Base-by-base conservation (phyloP, 768 basidiomycete genomes). In the Mycena galericulata region DNA sequence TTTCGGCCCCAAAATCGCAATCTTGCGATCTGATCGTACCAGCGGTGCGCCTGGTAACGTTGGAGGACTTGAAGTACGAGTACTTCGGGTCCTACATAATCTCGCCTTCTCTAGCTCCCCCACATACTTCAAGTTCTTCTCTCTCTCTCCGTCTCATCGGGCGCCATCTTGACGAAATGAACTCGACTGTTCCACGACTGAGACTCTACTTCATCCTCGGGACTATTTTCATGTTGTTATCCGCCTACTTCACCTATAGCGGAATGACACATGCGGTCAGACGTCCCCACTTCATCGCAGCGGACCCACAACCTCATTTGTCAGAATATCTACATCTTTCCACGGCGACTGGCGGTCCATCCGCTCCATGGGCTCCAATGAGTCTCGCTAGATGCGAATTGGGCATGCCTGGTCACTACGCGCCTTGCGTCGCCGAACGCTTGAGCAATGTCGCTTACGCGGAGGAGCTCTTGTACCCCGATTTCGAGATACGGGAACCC, bases 381-480 rank as follows among this genome's bases (percentile, higher is more conserved):
- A 45, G 54, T 29, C 64, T 70, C 1, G 62, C 59, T 15, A 12
- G 10, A 14, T 66, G 69, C 40, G 4, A 18, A 3, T 70, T 66
- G 27, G 64, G 53, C 10, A 70, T 70, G 69, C 69, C 69, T 5
- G 1, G 36, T 15, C 29, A 70, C 26, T 70, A 67, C 27, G 69
- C 61, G 1, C 69, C 69, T 4, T 70, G 65, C 38, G 24, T 47
- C 10, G 69, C 69, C 4, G 40, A 41, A 26, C 62, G 17, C 17
- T 14, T 66, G 54, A 10, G 12, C 24, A 51, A 66, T 29, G 55
- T 67, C 18, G 45, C 30, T 2, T 60, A 70, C n/a, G 64, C 69
- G 18, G 69, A 70, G 45, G 69, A 70, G 34, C 56, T 70, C 4
- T 0, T 70, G 1, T 70, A 70, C 34, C 69, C 69, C 50, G 69